phyloP scores from a whole-genome alignment of 176 grass and related monocot genomes.

The Aegilops tauschii region DNA sequence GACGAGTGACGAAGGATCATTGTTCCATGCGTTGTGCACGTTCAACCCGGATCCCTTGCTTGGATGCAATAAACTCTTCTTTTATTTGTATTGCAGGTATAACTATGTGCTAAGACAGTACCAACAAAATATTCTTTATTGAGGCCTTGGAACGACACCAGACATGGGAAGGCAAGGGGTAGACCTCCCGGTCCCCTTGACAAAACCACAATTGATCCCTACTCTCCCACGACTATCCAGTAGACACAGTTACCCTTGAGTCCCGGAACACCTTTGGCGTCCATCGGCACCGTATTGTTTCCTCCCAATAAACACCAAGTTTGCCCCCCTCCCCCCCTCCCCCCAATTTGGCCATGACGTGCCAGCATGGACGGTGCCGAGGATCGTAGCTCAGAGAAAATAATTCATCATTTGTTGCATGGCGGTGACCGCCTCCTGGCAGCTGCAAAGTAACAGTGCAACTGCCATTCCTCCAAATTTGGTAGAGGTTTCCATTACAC shows the following conservation, averaged over 20 bases:
- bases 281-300: conserved; percentile 42
- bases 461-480: no score
- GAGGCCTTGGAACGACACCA: neutral
- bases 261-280: conserved; percentile 3
- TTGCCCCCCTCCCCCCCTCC: neutral
- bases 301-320: conserved; percentile 27
- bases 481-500: no score
- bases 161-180: conserved; percentile 12
- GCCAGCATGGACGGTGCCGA: no score
- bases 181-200: conserved; percentile 43
- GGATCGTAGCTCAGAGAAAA: no score
- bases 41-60: conserved; percentile 13
- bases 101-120: conserved; percentile 38
- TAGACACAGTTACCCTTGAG: conserved; percentile 41
- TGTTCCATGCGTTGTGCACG: conserved; percentile 10
- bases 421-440: no score
- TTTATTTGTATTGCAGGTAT: conserved; percentile 12
- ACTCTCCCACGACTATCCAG: conserved; percentile 40
- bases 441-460: no score
- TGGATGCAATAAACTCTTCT: conserved; percentile 1
- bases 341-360: no score
- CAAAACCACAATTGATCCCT: conserved; percentile 54
- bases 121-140: conserved; percentile 37
- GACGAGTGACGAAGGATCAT: neutral
- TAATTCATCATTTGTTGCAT: no score